phyloP scores from a whole-genome alignment of 805 yeast species.

The Zygosaccharomyces lentus region DNA sequence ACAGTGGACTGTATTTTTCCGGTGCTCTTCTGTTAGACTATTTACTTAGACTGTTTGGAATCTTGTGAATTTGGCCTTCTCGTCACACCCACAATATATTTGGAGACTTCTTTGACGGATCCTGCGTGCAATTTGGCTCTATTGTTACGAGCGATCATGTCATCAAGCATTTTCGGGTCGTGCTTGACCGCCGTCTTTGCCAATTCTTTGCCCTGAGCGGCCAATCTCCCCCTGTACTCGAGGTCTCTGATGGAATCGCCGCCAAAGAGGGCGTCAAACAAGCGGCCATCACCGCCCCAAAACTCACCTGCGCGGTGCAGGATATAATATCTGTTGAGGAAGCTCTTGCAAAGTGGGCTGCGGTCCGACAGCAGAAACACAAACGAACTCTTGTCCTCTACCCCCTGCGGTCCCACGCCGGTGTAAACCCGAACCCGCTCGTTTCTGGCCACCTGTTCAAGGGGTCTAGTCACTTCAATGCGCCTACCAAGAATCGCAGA shows the following conservation, averaged over 20 bases:
- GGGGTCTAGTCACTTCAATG: slow-evolving; percentile 11
- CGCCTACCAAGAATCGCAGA: slow-evolving; percentile 22
- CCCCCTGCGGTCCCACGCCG: slow-evolving; percentile 30
- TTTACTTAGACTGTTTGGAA: slow-evolving; percentile 39
- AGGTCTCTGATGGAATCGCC: slow-evolving; percentile 21
- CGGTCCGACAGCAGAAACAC: slow-evolving; percentile 25
- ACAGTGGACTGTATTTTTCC: slow-evolving; percentile 67
- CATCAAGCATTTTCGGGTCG: background rate
- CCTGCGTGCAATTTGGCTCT: slow-evolving; percentile 21
- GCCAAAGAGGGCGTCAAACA: slow-evolving; percentile 30
- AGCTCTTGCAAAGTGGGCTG: slow-evolving; percentile 9
- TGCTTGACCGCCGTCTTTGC: background rate
- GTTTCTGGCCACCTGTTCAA: slow-evolving; percentile 19
- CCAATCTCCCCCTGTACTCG: slow-evolving; percentile 8
- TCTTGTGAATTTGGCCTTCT: slow-evolving; percentile 15
- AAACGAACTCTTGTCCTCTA: slow-evolving; percentile 30
- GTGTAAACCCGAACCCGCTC: slow-evolving; percentile 25
- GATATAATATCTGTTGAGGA: slow-evolving; percentile 24
- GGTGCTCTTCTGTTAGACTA: slow-evolving; percentile 66
- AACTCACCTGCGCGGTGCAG: slow-evolving; percentile 31
- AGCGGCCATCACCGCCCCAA: slow-evolving; percentile 29
- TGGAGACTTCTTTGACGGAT: slow-evolving; percentile 5
- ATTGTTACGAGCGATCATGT: slow-evolving; percentile 17
- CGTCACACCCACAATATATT: slow-evolving; percentile 8
- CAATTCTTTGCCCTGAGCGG: background rate